Evolutionary conservation across 208 protist species (phyloP).

Genomic region (Naegleria lovaniensis): DNA sequence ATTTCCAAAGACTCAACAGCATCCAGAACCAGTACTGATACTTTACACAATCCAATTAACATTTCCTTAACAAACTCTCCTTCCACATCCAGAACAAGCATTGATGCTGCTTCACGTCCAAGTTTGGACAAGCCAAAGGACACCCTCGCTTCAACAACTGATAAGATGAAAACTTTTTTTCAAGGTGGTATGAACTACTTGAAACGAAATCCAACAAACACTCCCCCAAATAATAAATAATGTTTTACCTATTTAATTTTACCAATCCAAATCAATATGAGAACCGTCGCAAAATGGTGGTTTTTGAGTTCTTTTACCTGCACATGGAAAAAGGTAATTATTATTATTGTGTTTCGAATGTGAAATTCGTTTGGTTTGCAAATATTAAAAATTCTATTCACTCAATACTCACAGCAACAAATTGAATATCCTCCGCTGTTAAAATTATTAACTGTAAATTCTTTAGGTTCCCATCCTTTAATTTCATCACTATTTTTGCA

Average conservation of each 20-base stretch:
- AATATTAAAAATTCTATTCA: no score
- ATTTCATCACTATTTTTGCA: neutral
- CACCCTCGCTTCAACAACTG: neutral
- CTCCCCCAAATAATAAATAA: neutral
- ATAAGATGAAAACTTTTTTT: neutral
- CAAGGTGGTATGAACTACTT: neutral
- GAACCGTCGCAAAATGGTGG: neutral
- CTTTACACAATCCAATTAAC: neutral
- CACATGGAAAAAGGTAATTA: no score
- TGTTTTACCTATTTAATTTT: neutral
- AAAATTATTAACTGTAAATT: neutral
- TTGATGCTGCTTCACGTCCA: neutral
- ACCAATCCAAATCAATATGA: neutral
- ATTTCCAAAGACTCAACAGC: neutral
- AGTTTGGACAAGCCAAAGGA: neutral
- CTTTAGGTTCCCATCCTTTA: conserved; percentile 9
- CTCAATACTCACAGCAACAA: neutral
- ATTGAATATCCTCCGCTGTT: neutral
- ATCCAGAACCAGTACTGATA: neutral
- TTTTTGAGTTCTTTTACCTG: neutral
- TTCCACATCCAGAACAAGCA: neutral
- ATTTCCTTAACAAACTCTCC: neutral
- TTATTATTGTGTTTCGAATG: neutral
- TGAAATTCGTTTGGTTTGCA: no score
- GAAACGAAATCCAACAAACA: neutral